phyloP scores from a whole-genome alignment of 2,329 filamentous ascomycete species.

The Rutstroemia sp. region DNA sequence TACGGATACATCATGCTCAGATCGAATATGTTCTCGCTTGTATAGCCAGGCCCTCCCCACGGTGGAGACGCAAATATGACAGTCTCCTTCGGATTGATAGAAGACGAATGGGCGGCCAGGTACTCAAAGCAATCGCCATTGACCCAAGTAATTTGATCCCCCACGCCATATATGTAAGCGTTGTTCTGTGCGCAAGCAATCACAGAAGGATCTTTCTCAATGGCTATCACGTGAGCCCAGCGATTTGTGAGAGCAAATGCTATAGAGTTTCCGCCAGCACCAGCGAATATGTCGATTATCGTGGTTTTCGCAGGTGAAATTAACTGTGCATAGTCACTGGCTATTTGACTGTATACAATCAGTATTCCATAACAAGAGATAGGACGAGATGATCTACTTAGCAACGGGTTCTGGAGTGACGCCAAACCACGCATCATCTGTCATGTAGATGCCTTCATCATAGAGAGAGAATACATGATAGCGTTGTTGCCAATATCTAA shows the following conservation, averaged over 20 bases:
- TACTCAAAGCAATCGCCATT: slow-evolving; percentile 71
- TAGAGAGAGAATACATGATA: slow-evolving; percentile 83
- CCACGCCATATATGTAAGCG: slow-evolving; percentile 75
- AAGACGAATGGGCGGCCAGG: slow-evolving; percentile 13
- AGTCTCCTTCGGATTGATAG: slow-evolving; percentile 22
- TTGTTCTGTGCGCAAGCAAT: slow-evolving; percentile 91
- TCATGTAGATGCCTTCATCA: slow-evolving; percentile 82
- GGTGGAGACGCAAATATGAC: slow-evolving; percentile 67
- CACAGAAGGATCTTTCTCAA: slow-evolving; percentile 75
- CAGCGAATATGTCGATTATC: slow-evolving; percentile 83
- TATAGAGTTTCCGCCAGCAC: slow-evolving; percentile 88
- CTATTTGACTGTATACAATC: slow-evolving; percentile 54
- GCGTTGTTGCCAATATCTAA: slow-evolving; percentile 83
- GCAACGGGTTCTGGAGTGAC: slow-evolving; percentile 92
- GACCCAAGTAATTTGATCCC: slow-evolving; percentile 75
- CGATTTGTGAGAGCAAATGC: slow-evolving; percentile 77
- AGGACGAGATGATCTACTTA: slow-evolving; percentile 44
- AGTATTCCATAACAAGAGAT: background rate
- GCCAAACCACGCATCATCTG: slow-evolving; percentile 92
- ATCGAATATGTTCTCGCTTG: slow-evolving; percentile 66
- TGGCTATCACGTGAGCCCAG: slow-evolving; percentile 79
- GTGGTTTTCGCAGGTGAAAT: slow-evolving; percentile 18
- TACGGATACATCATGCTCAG: slow-evolving; percentile 86
- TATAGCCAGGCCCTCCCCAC: slow-evolving; percentile 65
- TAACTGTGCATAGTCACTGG: slow-evolving; percentile 55